Base-by-base conservation (phyloP, 768 basidiomycete species). In the Royoungia palumana region DNA sequence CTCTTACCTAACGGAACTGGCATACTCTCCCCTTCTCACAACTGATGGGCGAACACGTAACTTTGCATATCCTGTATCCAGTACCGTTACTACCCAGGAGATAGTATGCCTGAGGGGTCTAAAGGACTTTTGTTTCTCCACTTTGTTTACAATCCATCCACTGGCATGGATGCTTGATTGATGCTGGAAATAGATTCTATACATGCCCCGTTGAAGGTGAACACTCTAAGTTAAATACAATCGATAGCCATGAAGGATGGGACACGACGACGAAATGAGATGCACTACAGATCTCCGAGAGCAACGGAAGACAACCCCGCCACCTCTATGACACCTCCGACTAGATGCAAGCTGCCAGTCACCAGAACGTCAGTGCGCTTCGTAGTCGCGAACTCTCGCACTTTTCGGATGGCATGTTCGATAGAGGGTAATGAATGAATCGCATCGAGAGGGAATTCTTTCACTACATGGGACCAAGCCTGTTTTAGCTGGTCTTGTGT, bases 321-420 rank as follows among this genome's bases (percentile, higher is more conserved):
- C 13, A 90, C 93, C 63, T 97, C 95, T 46, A 98, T 87, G 12
- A 94, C 74, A 2, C 96, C 96, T 17, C 96, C 96, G 7, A 98
- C 84, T 14, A 99, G 78, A 70, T 94, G 94, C 54, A 99, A 66
- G 67, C 93, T 96, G 5, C 96, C 96, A 3, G 92, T 78, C 6
- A 95, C 93, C 14, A 99, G 74, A n/a, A 93, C 81, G 47, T 87
- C 75, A 12, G 70, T 65, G 1, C 69, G 60, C 35, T 56, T 61
- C 2, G 63, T 57, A 5, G 61, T 53, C 6, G 63, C 54, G n/a
- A 81, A 59, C 3, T 67, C 59, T 12, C 82, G 76, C 5, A 92
- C 77, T 21, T 81, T 60, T 25, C 76, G 72, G n/a, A 97, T 74
- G 5, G 94, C 92, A 62, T 97, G 86, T 64, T 98, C 85, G 44